These are phyloP conservation scores for Dendrothele bispora DNA, from an alignment of 768 basidiomycete genomes.

Conservation along the genomic window DNA sequence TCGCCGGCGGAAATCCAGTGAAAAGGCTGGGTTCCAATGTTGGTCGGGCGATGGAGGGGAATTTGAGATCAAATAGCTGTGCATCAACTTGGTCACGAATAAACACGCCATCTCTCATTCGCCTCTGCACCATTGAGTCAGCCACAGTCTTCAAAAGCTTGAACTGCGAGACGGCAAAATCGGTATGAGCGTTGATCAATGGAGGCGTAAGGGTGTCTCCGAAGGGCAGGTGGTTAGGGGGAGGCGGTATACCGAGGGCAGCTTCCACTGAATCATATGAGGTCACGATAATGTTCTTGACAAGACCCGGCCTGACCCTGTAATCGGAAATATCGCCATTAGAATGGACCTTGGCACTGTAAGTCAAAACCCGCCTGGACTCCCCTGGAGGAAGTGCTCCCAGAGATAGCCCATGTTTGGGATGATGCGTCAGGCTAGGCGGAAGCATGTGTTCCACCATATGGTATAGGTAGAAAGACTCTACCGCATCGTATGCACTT, in stretches of 20 bases:
- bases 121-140: constrained; percentile 12
- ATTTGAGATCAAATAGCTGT: constrained; percentile 23
- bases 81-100: constrained; percentile 19
- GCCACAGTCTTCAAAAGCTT: constrained; percentile 22
- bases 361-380: constrained; percentile 66
- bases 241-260: constrained; percentile 32
- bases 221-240: constrained; percentile 41
- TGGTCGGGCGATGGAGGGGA: constrained; percentile 21
- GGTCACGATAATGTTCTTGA: constrained; percentile 64
- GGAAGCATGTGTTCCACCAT: constrained; percentile 77
- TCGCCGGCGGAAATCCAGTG: constrained; percentile 51
- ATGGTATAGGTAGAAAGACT: constrained; percentile 66
- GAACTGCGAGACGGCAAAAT: constrained; percentile 23
- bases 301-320: constrained; percentile 66
- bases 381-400: constrained; percentile 10
- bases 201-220: constrained; percentile 21
- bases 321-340: constrained; percentile 69
- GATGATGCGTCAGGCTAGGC: constrained; percentile 45
- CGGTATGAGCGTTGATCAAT: background rate
- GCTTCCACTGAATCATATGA: constrained; percentile 71
- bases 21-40: constrained; percentile 31
- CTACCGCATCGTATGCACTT: constrained; percentile 50
- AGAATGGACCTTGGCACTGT: constrained; percentile 70
- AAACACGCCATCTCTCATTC: constrained; percentile 23
- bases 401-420: constrained; percentile 40